Base-by-base conservation (phyloP, 2,329 filamentous ascomycete species). In the Pseudocercospora cruenta region DNA sequence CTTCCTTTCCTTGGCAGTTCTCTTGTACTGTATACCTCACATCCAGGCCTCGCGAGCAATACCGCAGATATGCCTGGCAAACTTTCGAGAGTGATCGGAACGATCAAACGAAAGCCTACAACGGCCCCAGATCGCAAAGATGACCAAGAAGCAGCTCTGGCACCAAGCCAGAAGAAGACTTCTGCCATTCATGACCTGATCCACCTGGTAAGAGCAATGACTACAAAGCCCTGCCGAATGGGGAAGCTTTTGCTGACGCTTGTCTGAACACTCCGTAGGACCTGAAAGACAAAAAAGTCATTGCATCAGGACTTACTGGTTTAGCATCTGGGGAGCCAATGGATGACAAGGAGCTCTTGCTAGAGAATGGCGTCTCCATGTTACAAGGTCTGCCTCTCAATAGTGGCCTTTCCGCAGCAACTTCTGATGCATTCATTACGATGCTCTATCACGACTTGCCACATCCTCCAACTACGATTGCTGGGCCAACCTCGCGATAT, bases 361-460 rank as follows among this genome's bases (percentile, higher is more conserved):
- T 85, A 14, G 84, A 86, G 69, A 75, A 85, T 75, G 84, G 82
- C 19, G 83, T 86, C 1, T 74, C 81, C 12, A 84, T 86, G 81
- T 79, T 86, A 21, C 83, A 85, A 67, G 75, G 77, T 1, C 74
- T 85, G n/a, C 83, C 83, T 8, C 68, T 76, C 14, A 83, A 85
- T 74, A 85, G 83, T 69, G 79, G 82, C 12, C 75, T 85, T n/a
- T 80, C 81, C 58, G 72, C 78, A 49, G 80, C 77, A n/a, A 77
- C 84, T 6, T 83, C 83, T 3, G 79, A 83, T 73, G 79, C 79
- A 22, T 86, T 86, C 74, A 85, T 86, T 65, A 76, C 76, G 5
- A 84, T 85, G 83, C 78, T 86, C 3, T 86, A 81, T 79, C 73
- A 82, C 66, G 83, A 85, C 69, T 76, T 86, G 14, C 84, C 83